phyloP scores from a whole-genome alignment of 352 stramenopile genomes.

The Aphanomyces cochlioides region DNA sequence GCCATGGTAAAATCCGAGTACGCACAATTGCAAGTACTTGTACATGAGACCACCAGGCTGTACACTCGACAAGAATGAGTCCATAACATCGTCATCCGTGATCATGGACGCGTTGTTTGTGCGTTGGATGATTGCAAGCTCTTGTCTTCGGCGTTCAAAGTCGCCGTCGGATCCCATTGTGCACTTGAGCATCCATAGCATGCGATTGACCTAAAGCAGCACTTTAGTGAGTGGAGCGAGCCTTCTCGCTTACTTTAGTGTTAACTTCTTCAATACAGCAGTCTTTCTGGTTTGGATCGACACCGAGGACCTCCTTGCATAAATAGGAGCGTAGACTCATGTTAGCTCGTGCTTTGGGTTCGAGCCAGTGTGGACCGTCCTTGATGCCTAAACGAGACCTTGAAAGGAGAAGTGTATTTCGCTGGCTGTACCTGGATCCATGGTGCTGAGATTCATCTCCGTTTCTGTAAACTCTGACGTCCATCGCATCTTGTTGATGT shows the following conservation, averaged over 20 bases:
- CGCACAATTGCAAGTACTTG: conserved; percentile 79
- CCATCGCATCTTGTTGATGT: conserved; percentile 92
- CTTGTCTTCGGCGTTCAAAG: conserved; percentile 81
- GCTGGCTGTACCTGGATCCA: conserved; percentile 40
- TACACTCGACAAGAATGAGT: conserved; percentile 76
- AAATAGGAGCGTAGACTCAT: neutral
- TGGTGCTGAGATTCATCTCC: conserved; percentile 61
- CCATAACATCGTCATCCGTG: conserved; percentile 71
- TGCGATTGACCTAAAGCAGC: conserved; percentile 50
- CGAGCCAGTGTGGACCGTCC: conserved; percentile 67
- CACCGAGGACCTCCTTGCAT: conserved; percentile 44
- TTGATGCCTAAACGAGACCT: conserved; percentile 45
- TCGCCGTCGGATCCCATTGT: conserved; percentile 89
- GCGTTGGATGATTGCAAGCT: conserved; percentile 47
- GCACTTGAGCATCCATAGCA: conserved; percentile 88
- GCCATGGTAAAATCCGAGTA: conserved; percentile 72
- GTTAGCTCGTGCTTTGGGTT: conserved; percentile 38
- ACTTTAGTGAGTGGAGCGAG: neutral
- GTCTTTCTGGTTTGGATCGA: conserved; percentile 30
- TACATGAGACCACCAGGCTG: conserved; percentile 64
- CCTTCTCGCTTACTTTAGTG: conserved; percentile 38
- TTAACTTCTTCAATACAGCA: conserved; percentile 30
- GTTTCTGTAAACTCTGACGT: conserved; percentile 71
- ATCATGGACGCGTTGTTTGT: conserved; percentile 30
- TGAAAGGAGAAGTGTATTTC: neutral